These are phyloP conservation scores for Spathaspora girioi DNA, from an alignment of 805 yeast species.

Conservation along the genomic window DNA sequence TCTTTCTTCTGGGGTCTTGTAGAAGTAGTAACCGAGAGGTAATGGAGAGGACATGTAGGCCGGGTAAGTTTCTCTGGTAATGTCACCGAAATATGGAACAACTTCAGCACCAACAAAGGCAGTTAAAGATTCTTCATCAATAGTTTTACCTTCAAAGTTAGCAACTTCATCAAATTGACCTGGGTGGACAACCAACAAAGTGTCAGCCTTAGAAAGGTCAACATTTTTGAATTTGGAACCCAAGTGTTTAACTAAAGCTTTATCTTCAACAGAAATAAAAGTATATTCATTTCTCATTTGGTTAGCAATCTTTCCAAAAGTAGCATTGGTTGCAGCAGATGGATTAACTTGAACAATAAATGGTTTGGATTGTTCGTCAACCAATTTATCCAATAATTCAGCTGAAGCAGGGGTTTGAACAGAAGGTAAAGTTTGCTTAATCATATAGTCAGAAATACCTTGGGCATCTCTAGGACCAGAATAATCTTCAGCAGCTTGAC, in stretches of 20 bases:
- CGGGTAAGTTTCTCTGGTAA: conserved; percentile 74
- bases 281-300: conserved; percentile 57
- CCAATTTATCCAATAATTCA: conserved; percentile 47
- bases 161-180: conserved; percentile 41
- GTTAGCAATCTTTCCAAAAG: conserved; percentile 64
- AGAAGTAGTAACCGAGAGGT: conserved; percentile 89
- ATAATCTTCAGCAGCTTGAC: conserved; percentile 55
- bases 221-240: conserved; percentile 26
- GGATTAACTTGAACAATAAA: conserved; percentile 53
- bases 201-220: conserved; percentile 28
- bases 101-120: conserved; percentile 58
- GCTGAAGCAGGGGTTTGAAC: conserved; percentile 40
- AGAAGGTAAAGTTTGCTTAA: conserved; percentile 77
- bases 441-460: conserved; percentile 75
- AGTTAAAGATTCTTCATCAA: conserved; percentile 33
- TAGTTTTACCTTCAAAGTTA: conserved; percentile 33
- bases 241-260: conserved; percentile 35
- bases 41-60: conserved; percentile 64
- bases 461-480: conserved; percentile 81
- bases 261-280: conserved; percentile 47
- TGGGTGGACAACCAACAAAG: conserved; percentile 48
- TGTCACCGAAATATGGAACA: conserved; percentile 84
- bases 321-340: conserved; percentile 36
- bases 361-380: conserved; percentile 46
- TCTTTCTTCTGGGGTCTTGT: conserved; percentile 65